Conservation (phyloP, 2,329 filamentous ascomycete genomes). For the Endoconidiophora polonica region DNA sequence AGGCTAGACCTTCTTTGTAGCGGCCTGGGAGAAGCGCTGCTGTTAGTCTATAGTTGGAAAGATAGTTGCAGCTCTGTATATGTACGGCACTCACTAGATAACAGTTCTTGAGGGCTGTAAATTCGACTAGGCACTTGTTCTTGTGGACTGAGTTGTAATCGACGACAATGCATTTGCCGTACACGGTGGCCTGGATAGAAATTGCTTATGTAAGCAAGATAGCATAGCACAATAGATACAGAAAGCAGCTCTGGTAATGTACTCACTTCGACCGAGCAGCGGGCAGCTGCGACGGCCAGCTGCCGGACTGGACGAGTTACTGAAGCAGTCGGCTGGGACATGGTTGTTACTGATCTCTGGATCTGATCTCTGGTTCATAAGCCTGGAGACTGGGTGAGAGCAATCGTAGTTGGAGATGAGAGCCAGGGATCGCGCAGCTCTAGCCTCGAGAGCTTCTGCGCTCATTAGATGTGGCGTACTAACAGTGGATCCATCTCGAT, state of each 20-base stretch:
- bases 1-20: not conserved
- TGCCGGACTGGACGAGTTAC: conserved; percentile 34
- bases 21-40: not conserved
- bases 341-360: conserved; percentile 3
- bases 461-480: no score
- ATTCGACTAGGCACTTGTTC: conserved; percentile 77
- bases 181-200: conserved; percentile 50
- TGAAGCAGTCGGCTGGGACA: conserved; percentile 14
- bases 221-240: not conserved
- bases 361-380: not conserved
- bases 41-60: not conserved
- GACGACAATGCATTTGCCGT: conserved; percentile 78
- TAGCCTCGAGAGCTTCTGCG: no score
- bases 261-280: conserved; percentile 38
- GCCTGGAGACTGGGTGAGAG: no score
- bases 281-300: conserved; percentile 35
- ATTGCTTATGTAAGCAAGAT: not conserved
- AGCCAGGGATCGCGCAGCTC: no score
- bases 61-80: not conserved
- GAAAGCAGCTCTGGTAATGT: not conserved
- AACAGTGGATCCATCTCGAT: no score
- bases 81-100: conserved; percentile 44
- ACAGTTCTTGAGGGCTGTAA: conserved; percentile 72
- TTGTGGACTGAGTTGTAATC: conserved; percentile 86
- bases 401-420: no score